Conservation (phyloP, 495 filamentous ascomycete genomes). For the Chaetomium tenue region DNA sequence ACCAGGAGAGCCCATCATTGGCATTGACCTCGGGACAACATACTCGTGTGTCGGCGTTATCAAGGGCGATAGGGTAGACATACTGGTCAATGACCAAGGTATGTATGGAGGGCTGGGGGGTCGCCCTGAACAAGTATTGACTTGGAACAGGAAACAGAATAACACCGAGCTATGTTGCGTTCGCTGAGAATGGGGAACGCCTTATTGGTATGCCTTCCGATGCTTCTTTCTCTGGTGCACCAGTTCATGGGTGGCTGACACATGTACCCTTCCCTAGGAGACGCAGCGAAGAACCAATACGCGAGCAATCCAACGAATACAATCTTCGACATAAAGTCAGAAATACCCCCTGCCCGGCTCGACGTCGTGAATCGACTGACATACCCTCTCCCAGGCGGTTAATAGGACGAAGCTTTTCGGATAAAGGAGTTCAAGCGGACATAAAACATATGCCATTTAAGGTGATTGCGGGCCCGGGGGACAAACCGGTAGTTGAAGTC, state of each 20-base stretch:
- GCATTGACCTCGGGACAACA: slow-evolving; percentile 97
- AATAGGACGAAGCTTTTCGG: slow-evolving; percentile 79
- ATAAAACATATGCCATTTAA: slow-evolving; percentile 85
- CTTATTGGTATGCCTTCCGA: slow-evolving; percentile 39
- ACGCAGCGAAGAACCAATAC: slow-evolving; percentile 99
- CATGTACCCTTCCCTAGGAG: slow-evolving; percentile 49
- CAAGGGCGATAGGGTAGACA: slow-evolving; percentile 92
- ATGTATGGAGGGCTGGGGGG: neutral
- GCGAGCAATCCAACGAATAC: slow-evolving; percentile 98
- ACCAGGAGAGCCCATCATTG: slow-evolving; percentile 61
- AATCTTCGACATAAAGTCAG: slow-evolving; percentile 89
- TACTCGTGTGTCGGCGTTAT: slow-evolving; percentile 98
- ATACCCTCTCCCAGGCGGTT: slow-evolving; percentile 59
- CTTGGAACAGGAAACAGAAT: slow-evolving; percentile 73
- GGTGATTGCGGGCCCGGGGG: slow-evolving; percentile 65
- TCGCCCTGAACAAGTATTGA: neutral
- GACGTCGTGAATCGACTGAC: slow-evolving; percentile 10
- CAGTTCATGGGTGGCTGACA: slow-evolving; percentile 39
- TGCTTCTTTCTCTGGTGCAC: slow-evolving; percentile 36
- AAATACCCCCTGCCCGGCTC: neutral
- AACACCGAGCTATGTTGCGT: slow-evolving; percentile 95
- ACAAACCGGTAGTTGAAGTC: slow-evolving; percentile 74
- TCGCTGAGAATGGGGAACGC: slow-evolving; percentile 75
- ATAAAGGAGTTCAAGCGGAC: slow-evolving; percentile 76
- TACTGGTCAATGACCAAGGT: slow-evolving; percentile 82